Base-by-base conservation (phyloP, 768 basidiomycete genomes). In the Xerocomellus amylosporus region DNA sequence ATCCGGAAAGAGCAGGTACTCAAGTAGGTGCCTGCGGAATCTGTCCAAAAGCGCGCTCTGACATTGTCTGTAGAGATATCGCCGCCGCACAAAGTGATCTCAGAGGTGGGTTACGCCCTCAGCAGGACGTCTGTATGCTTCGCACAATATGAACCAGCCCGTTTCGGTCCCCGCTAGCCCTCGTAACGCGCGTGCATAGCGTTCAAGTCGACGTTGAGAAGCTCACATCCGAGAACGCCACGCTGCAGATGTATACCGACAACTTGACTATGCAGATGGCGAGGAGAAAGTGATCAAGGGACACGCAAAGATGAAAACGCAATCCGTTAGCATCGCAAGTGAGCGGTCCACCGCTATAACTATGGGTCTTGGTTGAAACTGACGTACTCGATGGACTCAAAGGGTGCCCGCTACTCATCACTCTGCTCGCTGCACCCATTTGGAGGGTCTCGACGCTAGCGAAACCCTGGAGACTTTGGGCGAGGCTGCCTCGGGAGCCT, bases 201-300 rank as follows among this genome's bases (percentile, higher is more conserved):
- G 84, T 88, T 9, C 87, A 93, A 71, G 77, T 76, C 53, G 91
- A 93, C 58, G 79, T 89, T n/a, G 87, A 92, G 57, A 91, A 88
- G 69, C 76, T 93, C 20, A 73, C 77, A 2, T 87, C 89, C 5
- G 87, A 86, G 46, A 93, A 93, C 58, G 84, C 85, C 53, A 92
- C 86, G 7, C 73, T 93, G 51, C 90, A 93, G 65, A 87, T 86
- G 84, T 93, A 93, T 65, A 91, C 92, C 64, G 90, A 93, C 66
- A 93, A 93, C 62, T 67, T 93, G 62, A 93, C 91, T 0, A 78
- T 89, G 63, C 91, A 93, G 70, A 89, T 92, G 84, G 87, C 89
- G 30, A 89, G 85, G 66, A 77, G 88, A 56, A 81, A 87, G 69
- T 88, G 70, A 79, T 14, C 5, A 31, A n/a, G 17, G 17, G n/a